Evolutionary conservation across 106 monocot genomes (phyloP), one percentile per base, ranked within the genome.

Genomic region (Posidonia australis): DNA sequence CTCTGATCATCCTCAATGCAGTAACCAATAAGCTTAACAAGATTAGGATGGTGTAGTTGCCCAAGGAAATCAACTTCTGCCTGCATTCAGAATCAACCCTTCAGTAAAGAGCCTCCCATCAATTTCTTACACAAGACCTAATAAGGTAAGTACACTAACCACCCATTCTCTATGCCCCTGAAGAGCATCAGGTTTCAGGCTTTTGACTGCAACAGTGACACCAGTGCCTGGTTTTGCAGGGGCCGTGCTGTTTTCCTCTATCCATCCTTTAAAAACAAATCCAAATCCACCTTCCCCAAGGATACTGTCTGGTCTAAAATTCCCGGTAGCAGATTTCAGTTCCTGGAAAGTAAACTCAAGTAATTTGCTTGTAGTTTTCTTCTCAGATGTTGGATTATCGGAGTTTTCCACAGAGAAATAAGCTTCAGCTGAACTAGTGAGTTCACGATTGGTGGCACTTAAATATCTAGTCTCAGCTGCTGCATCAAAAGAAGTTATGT

Each of bases 251-350:
- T 87, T 92, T 60, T 79, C 87, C 54, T 92, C 87, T 46, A 92
- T 84, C 87, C 87, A 92, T 23, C 92, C 92, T 69, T 92, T 92
- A 71, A 92, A 92, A 58, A 92, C 92, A 78, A 75, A 84, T 5
- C 92, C 92, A 76, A 92, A 92, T 51, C 92, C 92, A 36, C 92
- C 92, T 71, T 92, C 92, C 3, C 92, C 92, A 24, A 92, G 87
- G 63, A 92, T 87, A 56, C 92, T 92, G 63, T 92, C 92, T 29
- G 92, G 92, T 72, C 87, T 84, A 59, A 92, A 92, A 77, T 92
- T 92, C 13, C 87, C 82, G 44, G 92, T 92, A 31, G 92, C 92
- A 71, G 77, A 70, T 74, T 92, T 92, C 28, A 92, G 75, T 70
- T 92, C 92, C 44, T 92, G 84, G 64, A 87, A 87, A 69, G 82